phyloP scores from a whole-genome alignment of 768 basidiomycete species.

The Psilocybe cyanescens region DNA sequence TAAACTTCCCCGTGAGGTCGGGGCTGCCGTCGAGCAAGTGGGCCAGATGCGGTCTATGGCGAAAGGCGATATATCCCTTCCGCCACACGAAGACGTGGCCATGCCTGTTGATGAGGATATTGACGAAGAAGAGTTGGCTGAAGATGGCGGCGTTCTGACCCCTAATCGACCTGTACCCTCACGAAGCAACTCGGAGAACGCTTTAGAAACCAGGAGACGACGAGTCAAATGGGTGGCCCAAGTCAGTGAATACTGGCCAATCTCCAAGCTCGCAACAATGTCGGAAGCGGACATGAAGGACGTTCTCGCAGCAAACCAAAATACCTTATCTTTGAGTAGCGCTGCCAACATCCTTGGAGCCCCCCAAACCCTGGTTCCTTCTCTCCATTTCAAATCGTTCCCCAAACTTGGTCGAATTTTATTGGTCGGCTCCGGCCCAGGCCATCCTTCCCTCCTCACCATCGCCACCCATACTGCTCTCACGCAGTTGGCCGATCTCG shows the following conservation, averaged over 20 bases:
- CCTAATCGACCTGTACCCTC: slow-evolving; percentile 75
- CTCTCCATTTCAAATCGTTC: slow-evolving; percentile 38
- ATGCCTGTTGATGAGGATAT: slow-evolving; percentile 22
- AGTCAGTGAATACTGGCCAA: slow-evolving; percentile 95
- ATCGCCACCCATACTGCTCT: slow-evolving; percentile 83
- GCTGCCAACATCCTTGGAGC: slow-evolving; percentile 5
- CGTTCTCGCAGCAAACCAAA: slow-evolving; percentile 53
- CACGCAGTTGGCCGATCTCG: slow-evolving; percentile 79
- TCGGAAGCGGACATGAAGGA: slow-evolving; percentile 66
- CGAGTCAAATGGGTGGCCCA: slow-evolving; percentile 94
- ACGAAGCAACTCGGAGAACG: slow-evolving; percentile 41
- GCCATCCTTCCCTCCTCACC: slow-evolving; percentile 92
- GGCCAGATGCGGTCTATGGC: slow-evolving; percentile 69
- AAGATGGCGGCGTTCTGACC: slow-evolving; percentile 57
- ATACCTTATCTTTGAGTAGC: slow-evolving; percentile 10
- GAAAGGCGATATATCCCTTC: slow-evolving; percentile 30
- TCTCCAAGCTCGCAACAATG: slow-evolving; percentile 75
- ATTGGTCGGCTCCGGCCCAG: slow-evolving; percentile 94
- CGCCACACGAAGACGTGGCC: slow-evolving; percentile 8
- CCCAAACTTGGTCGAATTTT: slow-evolving; percentile 70
- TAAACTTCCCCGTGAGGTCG: slow-evolving; percentile 71
- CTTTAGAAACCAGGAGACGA: slow-evolving; percentile 53
- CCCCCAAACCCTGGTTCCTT: slow-evolving; percentile 21
- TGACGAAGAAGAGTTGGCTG: slow-evolving; percentile 48
- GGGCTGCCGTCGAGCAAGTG: slow-evolving; percentile 74